Conservation (phyloP, 2,329 filamentous ascomycete species). For the Albophoma yamanashiensis region DNA sequence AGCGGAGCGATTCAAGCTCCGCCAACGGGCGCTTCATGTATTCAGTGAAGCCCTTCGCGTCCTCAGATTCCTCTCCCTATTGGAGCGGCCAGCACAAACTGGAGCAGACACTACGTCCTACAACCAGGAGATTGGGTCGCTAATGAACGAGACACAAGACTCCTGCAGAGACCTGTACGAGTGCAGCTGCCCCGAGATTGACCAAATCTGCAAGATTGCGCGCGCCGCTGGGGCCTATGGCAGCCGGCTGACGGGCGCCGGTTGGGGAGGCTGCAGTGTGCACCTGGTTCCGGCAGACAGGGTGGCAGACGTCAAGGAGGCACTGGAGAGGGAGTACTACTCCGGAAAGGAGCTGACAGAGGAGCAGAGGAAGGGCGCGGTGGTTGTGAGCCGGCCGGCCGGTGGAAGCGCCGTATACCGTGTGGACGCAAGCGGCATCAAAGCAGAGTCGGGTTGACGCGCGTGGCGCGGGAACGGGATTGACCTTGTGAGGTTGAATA, state of each 20-base stretch:
- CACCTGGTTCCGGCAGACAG: conserved; percentile 81
- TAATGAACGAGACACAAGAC: conserved; percentile 83
- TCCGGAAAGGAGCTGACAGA: conserved; percentile 51
- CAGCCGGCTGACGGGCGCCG: conserved; percentile 79
- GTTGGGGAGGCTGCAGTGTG: conserved; percentile 94
- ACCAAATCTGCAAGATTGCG: conserved; percentile 75
- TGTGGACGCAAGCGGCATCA: conserved; percentile 18
- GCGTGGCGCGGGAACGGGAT: neutral
- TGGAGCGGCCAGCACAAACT: conserved; percentile 41
- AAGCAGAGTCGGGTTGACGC: neutral
- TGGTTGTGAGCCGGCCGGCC: conserved; percentile 83
- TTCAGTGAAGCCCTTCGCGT: conserved; percentile 84
- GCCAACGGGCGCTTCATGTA: conserved; percentile 81
- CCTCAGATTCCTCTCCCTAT: conserved; percentile 67
- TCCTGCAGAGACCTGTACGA: conserved; percentile 83
- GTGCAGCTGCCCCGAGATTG: conserved; percentile 87
- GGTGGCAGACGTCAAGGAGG: conserved; percentile 65
- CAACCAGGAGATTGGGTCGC: conserved; percentile 60
- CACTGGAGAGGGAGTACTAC: conserved; percentile 77
- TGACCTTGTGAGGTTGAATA: neutral
- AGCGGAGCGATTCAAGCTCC: conserved; percentile 76
- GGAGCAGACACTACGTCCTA: conserved; percentile 46
- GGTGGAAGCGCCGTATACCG: conserved; percentile 53
- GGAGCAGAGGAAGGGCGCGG: conserved; percentile 66
- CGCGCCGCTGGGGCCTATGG: conserved; percentile 71